Conservation (phyloP, 2,329 filamentous ascomycete species). For the Hymenoscyphus salicellus region DNA sequence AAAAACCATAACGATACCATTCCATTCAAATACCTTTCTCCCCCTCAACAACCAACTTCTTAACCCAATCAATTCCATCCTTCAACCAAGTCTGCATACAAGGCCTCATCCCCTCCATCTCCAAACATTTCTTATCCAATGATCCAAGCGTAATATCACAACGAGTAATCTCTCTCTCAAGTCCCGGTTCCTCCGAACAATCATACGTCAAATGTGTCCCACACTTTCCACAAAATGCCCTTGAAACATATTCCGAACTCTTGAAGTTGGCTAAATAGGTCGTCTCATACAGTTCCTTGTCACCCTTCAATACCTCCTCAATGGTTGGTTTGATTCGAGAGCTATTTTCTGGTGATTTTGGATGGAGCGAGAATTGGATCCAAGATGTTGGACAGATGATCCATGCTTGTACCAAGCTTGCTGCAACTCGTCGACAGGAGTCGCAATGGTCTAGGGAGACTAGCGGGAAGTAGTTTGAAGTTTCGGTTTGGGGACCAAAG, state of each 20-base stretch:
- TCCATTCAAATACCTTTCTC: neutral
- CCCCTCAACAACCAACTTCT: constrained; percentile 18
- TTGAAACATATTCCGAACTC: constrained; percentile 25
- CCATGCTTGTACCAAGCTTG: constrained; percentile 30
- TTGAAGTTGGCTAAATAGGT: constrained; percentile 20
- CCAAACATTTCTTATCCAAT: constrained; percentile 26
- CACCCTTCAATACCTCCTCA: constrained; percentile 12
- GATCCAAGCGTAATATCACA: constrained; percentile 31
- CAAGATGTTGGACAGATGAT: constrained; percentile 31
- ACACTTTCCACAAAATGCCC: constrained; percentile 33
- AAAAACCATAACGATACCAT: too few species aligned
- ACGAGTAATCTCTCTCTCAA: constrained; percentile 6
- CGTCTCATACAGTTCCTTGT: constrained; percentile 13
- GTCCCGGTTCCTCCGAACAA: constrained; percentile 16
- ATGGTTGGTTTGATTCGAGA: constrained; percentile 2
- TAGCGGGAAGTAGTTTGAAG: constrained; percentile 24
- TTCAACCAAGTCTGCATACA: constrained; percentile 26
- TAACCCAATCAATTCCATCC: constrained; percentile 31
- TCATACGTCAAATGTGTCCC: constrained; percentile 31
- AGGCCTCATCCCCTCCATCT: constrained; percentile 23
- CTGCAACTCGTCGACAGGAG: constrained; percentile 27
- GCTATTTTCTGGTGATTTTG: constrained; percentile 10
- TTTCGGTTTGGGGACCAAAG: constrained; percentile 14
- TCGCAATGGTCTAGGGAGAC: constrained; percentile 33
- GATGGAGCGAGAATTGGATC: constrained; percentile 28